These are phyloP conservation scores for Pseudocercospora ulei DNA, from an alignment of 2,329 filamentous ascomycete species.

Conservation along the genomic window DNA sequence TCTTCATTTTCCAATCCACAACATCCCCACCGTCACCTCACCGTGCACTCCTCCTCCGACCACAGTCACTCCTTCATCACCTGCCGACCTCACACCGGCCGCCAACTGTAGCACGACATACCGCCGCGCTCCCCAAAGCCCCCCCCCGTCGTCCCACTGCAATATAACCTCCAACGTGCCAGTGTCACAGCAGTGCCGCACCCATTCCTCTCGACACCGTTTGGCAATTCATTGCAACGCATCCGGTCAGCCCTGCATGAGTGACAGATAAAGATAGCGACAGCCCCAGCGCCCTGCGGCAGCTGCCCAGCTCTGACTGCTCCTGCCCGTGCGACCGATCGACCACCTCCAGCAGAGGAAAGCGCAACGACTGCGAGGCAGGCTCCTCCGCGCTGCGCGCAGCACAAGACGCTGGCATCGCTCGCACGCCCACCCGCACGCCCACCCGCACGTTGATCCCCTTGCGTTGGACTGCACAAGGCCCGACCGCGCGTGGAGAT, in stretches of 20 bases:
- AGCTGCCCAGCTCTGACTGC: slow-evolving; percentile 11
- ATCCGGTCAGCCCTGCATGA: slow-evolving; percentile 16
- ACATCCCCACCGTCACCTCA: too few species aligned
- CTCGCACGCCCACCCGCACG: too few species aligned
- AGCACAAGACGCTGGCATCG: too few species aligned
- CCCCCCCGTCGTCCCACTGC: too few species aligned
- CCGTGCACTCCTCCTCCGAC: slow-evolving; percentile 8
- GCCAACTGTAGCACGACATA: slow-evolving; percentile 3
- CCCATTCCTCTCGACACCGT: too few species aligned
- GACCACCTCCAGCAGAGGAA: slow-evolving; percentile 7
- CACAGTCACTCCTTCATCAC: slow-evolving; percentile 15
- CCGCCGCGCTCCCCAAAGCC: too few species aligned
- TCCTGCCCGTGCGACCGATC: slow-evolving; percentile 7
- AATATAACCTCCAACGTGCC: too few species aligned
- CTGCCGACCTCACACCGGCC: slow-evolving; percentile 1
- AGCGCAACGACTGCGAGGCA: slow-evolving; percentile 13
- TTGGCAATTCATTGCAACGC: too few species aligned
- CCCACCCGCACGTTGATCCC: background rate
- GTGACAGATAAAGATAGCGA: slow-evolving; percentile 14
- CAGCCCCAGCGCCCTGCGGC: slow-evolving; percentile 6
- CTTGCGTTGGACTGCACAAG: slow-evolving; percentile 4
- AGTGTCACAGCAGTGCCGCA: too few species aligned
- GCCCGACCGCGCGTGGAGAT: slow-evolving; percentile 4
- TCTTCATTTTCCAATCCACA: too few species aligned
- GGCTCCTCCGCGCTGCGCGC: slow-evolving; percentile 16